phyloP scores from a whole-genome alignment of 768 basidiomycete genomes.

The Lanmaoa pseudosensibilis region DNA sequence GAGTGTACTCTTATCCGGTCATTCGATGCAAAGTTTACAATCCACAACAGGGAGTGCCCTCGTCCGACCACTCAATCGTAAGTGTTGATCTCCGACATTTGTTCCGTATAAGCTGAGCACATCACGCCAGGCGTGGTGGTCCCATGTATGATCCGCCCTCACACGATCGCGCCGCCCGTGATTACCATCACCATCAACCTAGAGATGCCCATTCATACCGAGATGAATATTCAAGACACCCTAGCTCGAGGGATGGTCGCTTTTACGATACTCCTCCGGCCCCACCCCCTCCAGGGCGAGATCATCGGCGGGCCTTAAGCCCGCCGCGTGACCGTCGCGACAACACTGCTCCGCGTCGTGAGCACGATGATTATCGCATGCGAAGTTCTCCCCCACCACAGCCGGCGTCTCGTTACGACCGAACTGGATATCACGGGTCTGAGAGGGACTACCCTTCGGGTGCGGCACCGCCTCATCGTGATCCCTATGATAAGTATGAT shows the following conservation, averaged over 20 bases:
- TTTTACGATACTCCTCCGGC: slow-evolving; percentile 53
- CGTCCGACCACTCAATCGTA: slow-evolving; percentile 50
- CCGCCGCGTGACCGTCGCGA: slow-evolving; percentile 70
- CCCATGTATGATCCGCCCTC: slow-evolving; percentile 49
- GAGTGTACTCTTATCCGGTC: slow-evolving; percentile 19
- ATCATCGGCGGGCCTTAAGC: slow-evolving; percentile 59
- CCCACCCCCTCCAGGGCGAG: slow-evolving; percentile 44
- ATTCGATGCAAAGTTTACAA: slow-evolving; percentile 1
- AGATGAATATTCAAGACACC: slow-evolving; percentile 54
- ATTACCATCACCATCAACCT: slow-evolving; percentile 46
- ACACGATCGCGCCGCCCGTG: slow-evolving; percentile 56
- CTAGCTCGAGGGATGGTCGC: slow-evolving; percentile 50
- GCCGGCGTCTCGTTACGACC: slow-evolving; percentile 54
- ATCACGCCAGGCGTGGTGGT: slow-evolving; percentile 38
- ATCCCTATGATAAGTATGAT: slow-evolving; percentile 63
- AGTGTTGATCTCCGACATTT: slow-evolving; percentile 29
- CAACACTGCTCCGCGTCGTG: slow-evolving; percentile 53
- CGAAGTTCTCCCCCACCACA: slow-evolving; percentile 50
- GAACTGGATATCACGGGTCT: slow-evolving; percentile 36
- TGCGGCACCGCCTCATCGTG: slow-evolving; percentile 40
- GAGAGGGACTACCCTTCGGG: slow-evolving; percentile 50
- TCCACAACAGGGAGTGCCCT: slow-evolving; percentile 65
- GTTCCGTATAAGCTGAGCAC: slow-evolving; percentile 1
- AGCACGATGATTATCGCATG: slow-evolving; percentile 68
- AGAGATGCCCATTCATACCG: slow-evolving; percentile 44